Base-by-base conservation (phyloP, 2,329 filamentous ascomycete genomes). In the Blastomyces emzantsi region DNA sequence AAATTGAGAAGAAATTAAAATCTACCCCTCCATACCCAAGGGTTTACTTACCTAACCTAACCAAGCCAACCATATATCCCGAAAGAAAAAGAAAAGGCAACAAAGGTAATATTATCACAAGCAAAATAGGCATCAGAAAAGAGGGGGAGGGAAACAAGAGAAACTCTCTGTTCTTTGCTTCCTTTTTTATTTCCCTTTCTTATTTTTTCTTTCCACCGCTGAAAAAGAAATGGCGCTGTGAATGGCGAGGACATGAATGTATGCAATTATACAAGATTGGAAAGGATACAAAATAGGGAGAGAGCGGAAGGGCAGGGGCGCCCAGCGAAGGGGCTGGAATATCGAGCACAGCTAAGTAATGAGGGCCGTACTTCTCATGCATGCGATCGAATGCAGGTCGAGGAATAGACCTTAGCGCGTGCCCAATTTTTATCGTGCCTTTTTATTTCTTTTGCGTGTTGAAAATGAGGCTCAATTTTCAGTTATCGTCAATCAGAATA, bases 401-500 rank as follows among this genome's bases (percentile, higher is more conserved):
- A 30, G 25, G 19, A 28, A 19, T 30, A 28, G 28, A 52, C 4
- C 15, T 25, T 17, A 36, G 17, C 28, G 17, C 8, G 19, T 9
- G 28, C 4, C 28, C 3, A 28, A 17, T 30, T 30, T 30, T 33
- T 11, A 49, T 49, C 2, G 47, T 5, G 22, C 22, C 3, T 15
- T 51, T 51, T 51, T 51, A 15, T 13, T 28, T 51, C 47, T 28
- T 51, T 28, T 25, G n/a, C 13, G 13, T 28, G 25, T 25, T 30
- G 17, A 36, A 36, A n/a, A 3, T 19, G 3, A 33, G 22, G 22
- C 22, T 51, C 22, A 28, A 55, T 33, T 55, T 55, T 55, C 28
- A 55, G 52, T 47, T 41, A 64, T 86, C 83, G n/a, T 69, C 77
- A 71, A 91, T 90, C 65, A 89, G 70, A 68, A 90, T 90, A 25